Percentiles rank a stretch among this genome's conserved stretches.
Conservation (phyloP, 768 basidiomycete genomes). For the Suillus fuscotomentosus region DNA sequence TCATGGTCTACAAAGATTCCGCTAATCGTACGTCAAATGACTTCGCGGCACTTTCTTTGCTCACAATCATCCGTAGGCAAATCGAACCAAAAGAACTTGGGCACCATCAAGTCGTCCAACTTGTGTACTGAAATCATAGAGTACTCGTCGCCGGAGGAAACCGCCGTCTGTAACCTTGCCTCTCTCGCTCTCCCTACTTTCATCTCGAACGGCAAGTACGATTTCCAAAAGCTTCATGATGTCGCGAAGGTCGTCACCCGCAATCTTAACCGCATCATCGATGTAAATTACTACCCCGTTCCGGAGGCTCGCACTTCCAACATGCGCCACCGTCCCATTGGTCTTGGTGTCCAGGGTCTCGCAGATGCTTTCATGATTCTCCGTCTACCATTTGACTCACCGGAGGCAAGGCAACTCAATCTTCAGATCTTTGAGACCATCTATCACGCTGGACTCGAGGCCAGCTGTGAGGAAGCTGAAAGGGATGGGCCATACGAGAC, state of each 20-base stretch:
- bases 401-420: slow-evolving; percentile 84
- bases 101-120: slow-evolving; percentile 99
- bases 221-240: slow-evolving; percentile 94
- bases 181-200: slow-evolving; percentile 94
- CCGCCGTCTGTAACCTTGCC: slow-evolving; percentile 97
- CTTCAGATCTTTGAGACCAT: slow-evolving; percentile 98
- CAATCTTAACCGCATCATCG: slow-evolving; percentile 95
- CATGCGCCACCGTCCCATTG: slow-evolving; percentile 96
- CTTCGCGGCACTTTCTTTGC: not conserved
- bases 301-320: slow-evolving; percentile 90
- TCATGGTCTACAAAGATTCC: slow-evolving; percentile 98
- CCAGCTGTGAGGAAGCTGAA: slow-evolving; percentile 83
- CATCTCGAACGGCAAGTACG: slow-evolving; percentile 77
- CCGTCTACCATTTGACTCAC: slow-evolving; percentile 92
- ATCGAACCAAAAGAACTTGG: slow-evolving; percentile 98
- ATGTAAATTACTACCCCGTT: slow-evolving; percentile 93
- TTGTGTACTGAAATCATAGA: slow-evolving; percentile 99
- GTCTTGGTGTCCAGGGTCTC: slow-evolving; percentile 95
- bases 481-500: slow-evolving; percentile 83
- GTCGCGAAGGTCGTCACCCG: slow-evolving; percentile 89
- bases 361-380: slow-evolving; percentile 98
- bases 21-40: slow-evolving; percentile 67
- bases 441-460: slow-evolving; percentile 92
- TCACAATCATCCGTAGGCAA: slow-evolving; percentile 56
- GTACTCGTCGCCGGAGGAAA: slow-evolving; percentile 96